Conservation (phyloP, 1,139 yeast genomes). For the Suhomyces taliae region DNA sequence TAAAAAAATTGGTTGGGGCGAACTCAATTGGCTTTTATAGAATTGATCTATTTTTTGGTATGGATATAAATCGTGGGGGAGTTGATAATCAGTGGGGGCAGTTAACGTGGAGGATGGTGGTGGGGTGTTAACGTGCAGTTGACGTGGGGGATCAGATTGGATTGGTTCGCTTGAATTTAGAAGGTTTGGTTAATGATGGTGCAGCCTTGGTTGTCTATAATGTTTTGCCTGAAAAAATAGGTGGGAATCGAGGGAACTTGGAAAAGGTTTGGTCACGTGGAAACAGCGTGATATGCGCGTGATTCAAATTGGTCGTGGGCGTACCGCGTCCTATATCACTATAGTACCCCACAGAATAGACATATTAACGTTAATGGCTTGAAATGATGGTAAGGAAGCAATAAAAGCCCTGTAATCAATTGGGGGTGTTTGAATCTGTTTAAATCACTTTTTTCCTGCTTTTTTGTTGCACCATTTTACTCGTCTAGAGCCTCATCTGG, state of each 20-base stretch:
- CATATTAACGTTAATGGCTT: too few species aligned
- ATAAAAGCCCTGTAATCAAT: accelerated
- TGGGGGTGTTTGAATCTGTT: too few species aligned
- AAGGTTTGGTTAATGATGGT: too few species aligned
- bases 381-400: neutral
- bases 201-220: too few species aligned
- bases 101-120: neutral
- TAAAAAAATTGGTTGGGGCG: neutral
- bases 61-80: too few species aligned
- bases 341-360: neutral
- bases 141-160: neutral
- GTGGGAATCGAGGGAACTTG: slow-evolving; percentile 16
- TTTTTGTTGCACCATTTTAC: too few species aligned
- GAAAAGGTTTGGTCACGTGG: slow-evolving; percentile 11
- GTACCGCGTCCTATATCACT: neutral
- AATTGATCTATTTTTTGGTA: too few species aligned
- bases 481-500: too few species aligned
- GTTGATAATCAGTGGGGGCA: neutral
- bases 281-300: slow-evolving; percentile 8
- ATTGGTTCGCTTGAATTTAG: too few species aligned
- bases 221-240: slow-evolving; percentile 1
- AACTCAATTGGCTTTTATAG: neutral
- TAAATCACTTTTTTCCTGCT: too few species aligned
- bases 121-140: neutral
- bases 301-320: neutral